A percentile compares a stretch with the other conserved stretches of the same genome.
Conservation (phyloP, 805 yeast species). For the Ogataea henricii region DNA sequence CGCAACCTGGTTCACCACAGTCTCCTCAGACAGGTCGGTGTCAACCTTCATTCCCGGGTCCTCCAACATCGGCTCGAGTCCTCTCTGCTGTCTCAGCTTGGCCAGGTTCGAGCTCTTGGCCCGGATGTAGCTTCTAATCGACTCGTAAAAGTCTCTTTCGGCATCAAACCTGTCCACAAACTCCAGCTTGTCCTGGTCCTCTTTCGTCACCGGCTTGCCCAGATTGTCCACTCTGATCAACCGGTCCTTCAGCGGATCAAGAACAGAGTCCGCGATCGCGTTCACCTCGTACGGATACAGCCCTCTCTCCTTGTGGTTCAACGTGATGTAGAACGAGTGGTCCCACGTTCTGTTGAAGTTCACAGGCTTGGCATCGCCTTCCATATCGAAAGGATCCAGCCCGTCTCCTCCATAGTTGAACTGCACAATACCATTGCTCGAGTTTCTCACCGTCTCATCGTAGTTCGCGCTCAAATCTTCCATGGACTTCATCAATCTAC, state of each 20-base stretch:
- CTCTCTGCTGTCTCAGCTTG: slow-evolving; percentile 54
- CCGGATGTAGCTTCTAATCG: slow-evolving; percentile 64
- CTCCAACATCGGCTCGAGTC: slow-evolving; percentile 38
- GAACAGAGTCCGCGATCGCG: slow-evolving; percentile 52
- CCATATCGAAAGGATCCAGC: slow-evolving; percentile 97
- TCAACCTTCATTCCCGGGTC: slow-evolving; percentile 40
- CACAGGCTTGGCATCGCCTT: slow-evolving; percentile 97
- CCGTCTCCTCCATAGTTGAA: slow-evolving; percentile 99
- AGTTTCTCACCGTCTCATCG: slow-evolving; percentile 92
- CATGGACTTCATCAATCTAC: slow-evolving; percentile 95
- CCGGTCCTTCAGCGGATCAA: slow-evolving; percentile 60
- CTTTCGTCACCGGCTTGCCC: slow-evolving; percentile 53
- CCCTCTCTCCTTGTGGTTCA: slow-evolving; percentile 52
- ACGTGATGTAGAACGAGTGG: slow-evolving; percentile 78
- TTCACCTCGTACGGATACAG: slow-evolving; percentile 71
- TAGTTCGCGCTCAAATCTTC: slow-evolving; percentile 94
- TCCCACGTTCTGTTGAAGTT: slow-evolving; percentile 94
- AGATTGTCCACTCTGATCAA: slow-evolving; percentile 72
- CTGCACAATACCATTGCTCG: slow-evolving; percentile 95
- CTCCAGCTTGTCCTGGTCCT: slow-evolving; percentile 53
- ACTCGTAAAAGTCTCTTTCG: slow-evolving; percentile 78
- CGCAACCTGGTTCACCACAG: slow-evolving; percentile 61
- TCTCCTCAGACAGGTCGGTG: slow-evolving; percentile 32
- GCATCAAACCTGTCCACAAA: slow-evolving; percentile 85
- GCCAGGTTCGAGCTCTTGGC: slow-evolving; percentile 62